Base-by-base conservation (phyloP, 768 basidiomycete genomes). In the Candolleomyces eurysporus region DNA sequence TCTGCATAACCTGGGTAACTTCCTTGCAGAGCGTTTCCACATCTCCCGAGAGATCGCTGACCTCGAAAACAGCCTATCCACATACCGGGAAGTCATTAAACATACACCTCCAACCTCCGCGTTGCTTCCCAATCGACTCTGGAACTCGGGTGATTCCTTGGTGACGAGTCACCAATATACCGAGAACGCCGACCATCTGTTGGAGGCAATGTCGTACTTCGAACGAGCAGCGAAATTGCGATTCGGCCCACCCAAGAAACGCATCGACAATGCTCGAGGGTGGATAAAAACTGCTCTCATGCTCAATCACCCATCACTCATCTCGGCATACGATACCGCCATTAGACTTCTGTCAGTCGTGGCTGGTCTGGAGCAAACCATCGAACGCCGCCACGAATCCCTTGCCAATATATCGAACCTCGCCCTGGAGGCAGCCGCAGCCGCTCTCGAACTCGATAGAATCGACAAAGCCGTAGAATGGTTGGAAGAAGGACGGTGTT, bases 401-500 rank as follows among this genome's bases (percentile, higher is more conserved):
- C 32, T 63, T 11, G 7, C 16, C 17, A 16, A 43, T 6, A 26
- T 48, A 3, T 48, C 52, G n/a, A 26, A 39, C 11, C n/a, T 59
- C 6, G 16, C 62, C 2, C n/a, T 56, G 4, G 22, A 54, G 14
- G 72, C 73, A 4, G 71, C 68, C 0, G 64, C 69, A 9, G 67
- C 66, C 21, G 73, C 73, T 7, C 68, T 72, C 39, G 56, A 63
- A 30, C 21, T 57, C 4, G 57, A 57, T 11, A 61, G 70, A 6
- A 57, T 65, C 10, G 59, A 71, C 4, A 66, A 60, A n/a, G 73
- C 69, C 16, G 65, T 78, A 36, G 75, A 77, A 62, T 69, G 76
- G 68, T 66, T 79, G 5, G 72, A 73, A 42, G 65, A 69, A 51
- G 71, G 73, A 1, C 66, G 72, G 3, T 68, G 68, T 22, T 57